phyloP scores from a whole-genome alignment of 1,284 basidiomycete genomes.

The Anthracocystis walkeri region DNA sequence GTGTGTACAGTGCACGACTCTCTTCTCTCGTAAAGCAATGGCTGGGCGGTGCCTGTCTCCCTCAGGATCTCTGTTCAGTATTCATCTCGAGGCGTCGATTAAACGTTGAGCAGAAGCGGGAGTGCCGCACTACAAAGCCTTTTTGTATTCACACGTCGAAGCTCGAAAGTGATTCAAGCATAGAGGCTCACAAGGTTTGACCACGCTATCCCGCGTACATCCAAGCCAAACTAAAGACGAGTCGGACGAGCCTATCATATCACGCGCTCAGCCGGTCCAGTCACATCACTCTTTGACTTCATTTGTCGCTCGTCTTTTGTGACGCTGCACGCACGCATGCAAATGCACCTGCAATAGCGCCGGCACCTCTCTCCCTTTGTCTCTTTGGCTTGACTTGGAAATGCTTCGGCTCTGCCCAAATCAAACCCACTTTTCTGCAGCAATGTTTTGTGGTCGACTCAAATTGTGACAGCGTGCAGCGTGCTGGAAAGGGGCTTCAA shows the following conservation, averaged over 20 bases:
- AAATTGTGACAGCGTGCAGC: not conserved
- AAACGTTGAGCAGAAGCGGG: too few relatives aligned
- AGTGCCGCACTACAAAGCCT: too few relatives aligned
- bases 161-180: too few relatives aligned
- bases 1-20: too few relatives aligned
- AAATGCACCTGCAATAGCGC: conserved; percentile 8
- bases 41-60: too few relatives aligned
- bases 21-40: too few relatives aligned
- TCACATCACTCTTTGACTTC: conserved; percentile 12
- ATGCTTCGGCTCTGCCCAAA: conserved; percentile 16
- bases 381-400: too few relatives aligned
- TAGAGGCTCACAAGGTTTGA: not conserved
- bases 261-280: conserved; percentile 7
- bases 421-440: conserved; percentile 19
- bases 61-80: too few relatives aligned
- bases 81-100: too few relatives aligned
- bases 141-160: too few relatives aligned
- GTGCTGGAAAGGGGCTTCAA: conserved; percentile 8
- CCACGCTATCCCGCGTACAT: conserved; percentile 21
- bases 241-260: conserved; percentile 26
- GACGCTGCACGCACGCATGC: not conserved
- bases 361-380: not conserved
- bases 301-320: conserved; percentile 10
- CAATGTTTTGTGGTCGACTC: not conserved
- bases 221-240: not conserved